Evolutionary conservation across 345 rosid species (phyloP).

Genomic region (Eucalyptus tenuipes): DNA sequence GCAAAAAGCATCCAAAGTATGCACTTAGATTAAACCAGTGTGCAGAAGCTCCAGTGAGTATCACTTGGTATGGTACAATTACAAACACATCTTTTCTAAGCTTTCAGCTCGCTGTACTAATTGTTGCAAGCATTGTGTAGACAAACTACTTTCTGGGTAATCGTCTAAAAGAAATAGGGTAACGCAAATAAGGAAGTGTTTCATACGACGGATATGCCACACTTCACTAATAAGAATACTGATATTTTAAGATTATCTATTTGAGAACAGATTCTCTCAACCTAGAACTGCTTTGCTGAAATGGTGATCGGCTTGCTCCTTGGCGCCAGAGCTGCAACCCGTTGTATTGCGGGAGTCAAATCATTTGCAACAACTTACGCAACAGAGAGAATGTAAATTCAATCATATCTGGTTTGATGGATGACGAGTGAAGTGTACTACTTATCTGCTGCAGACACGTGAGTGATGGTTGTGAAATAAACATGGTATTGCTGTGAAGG

Average conservation of each 20-base stretch:
- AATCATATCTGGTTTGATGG: not conserved
- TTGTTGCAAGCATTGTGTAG: not conserved
- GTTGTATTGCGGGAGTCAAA: not conserved
- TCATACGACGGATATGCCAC: not conserved
- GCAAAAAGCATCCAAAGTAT: not conserved
- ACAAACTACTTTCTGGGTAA: not conserved
- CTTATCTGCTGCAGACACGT: not conserved
- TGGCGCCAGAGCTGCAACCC: not conserved
- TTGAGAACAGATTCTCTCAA: not conserved
- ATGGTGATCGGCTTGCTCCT: not conserved
- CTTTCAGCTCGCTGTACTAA: not conserved
- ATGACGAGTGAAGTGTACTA: not conserved
- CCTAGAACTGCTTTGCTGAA: not conserved
- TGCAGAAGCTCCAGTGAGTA: not conserved
- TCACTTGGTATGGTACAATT: not conserved
- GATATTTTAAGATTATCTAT: not conserved
- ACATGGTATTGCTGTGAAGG: constrained; percentile 5
- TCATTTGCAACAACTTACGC: not conserved
- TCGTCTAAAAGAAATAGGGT: not conserved
- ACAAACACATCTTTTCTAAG: not conserved
- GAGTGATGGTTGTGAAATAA: not conserved
- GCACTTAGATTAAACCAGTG: not conserved
- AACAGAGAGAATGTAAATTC: not conserved
- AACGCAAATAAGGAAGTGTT: not conserved
- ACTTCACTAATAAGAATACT: not conserved